phyloP scores from a whole-genome alignment of 768 basidiomycete species.

The Kwoniella heveanensis region DNA sequence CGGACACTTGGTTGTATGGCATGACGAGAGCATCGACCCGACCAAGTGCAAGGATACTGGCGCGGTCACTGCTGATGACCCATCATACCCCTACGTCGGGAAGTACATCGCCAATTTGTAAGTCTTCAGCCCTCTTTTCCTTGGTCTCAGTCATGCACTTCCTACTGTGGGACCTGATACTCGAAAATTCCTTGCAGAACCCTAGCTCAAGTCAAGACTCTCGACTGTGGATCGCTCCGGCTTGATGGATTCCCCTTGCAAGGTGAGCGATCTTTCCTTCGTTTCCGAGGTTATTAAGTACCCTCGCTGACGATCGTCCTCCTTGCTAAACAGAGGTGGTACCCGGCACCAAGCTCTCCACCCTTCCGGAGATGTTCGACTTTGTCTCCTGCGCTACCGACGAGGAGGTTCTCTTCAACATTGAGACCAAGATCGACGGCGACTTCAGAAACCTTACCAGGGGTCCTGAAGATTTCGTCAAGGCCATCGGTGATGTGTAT shows the following conservation, averaged over 20 bases:
- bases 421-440: conserved; percentile 61
- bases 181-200: conserved; percentile 67
- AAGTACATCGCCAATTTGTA: conserved; percentile 53
- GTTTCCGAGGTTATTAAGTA: no score
- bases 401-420: conserved; percentile 69
- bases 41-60: conserved; percentile 71
- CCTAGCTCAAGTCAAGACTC: conserved; percentile 72
- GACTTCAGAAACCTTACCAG: conserved; percentile 44
- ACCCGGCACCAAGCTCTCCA: conserved; percentile 71
- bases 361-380: conserved; percentile 71
- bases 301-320: no score
- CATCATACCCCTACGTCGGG: conserved; percentile 48
- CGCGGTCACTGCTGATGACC: conserved; percentile 58
- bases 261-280: no score
- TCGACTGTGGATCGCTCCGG: conserved; percentile 76
- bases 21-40: conserved; percentile 68
- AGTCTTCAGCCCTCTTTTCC: not conserved
- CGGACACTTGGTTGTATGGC: conserved; percentile 76
- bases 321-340: conserved; percentile 63
- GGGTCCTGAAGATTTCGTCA: conserved; percentile 47
- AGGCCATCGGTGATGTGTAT: conserved; percentile 26
- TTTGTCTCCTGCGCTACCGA: conserved; percentile 73
- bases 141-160: no score
- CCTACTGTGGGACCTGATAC: no score
- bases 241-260: conserved; percentile 57